Evolutionary conservation across 129 eudicot species (phyloP), one percentile per base, ranked within the genome.

Genomic region (Logfia minima): DNA sequence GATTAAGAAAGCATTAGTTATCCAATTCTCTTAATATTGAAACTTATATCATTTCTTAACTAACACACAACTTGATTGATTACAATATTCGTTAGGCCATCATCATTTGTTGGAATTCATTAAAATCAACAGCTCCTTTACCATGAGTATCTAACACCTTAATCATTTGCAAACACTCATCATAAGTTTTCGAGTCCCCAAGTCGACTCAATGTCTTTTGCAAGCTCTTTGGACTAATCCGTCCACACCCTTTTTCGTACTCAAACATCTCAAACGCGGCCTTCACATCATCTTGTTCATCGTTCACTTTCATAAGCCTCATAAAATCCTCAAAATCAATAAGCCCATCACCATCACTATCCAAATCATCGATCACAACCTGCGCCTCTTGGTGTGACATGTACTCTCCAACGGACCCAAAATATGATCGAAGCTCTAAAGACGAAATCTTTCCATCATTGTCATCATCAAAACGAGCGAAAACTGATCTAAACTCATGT

Each of bases 91-190:
- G 31, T 68, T 64, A 86, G 31, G 87, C 84, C 69, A 28, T 78
- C 97, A 91, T 91, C 97, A 91, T 91, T 55, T 87, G 84, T 16
- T 84, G 91, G 72, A 91, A 91, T 79, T 88, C 97, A 74, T 85
- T 68, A 58, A 86, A 91, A 78, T 84, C 90, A 77, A 91, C 84
- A 52, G 84, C 86, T 21, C 97, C 94, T 77, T 86, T 87, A 5
- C 97, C 97, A 80, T 91, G 87, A 22, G 55, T 66, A 76, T 91
- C 97, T 82, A 75, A 85, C 35, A 83, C 82, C 75, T 80, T 85
- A 68, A 91, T 91, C 92, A 91, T 91, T 24, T 82, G 75, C 66
- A 83, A 87, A 75, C 97, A 91, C 71, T 91, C 97, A 16, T 88
- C 84, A 72, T 83, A 87, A 1, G 87, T 81, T 72, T 80, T 91